Base-by-base conservation (phyloP, 2,329 filamentous ascomycete species). In the Dendryphion nanum region DNA sequence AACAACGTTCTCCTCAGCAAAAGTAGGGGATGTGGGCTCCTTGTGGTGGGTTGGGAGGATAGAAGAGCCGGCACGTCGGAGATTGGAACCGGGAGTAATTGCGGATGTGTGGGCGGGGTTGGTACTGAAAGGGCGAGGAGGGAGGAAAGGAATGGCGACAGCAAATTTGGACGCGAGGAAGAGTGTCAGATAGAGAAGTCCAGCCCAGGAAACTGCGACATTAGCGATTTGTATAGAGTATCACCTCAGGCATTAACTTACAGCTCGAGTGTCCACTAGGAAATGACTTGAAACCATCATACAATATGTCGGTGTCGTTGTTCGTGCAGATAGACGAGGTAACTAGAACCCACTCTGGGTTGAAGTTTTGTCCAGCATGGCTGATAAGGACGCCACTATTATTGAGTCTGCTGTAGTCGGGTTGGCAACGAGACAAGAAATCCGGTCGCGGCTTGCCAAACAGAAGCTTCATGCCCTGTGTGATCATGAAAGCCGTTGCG, bases 141-240 rank as follows among this genome's bases (percentile, higher is more conserved):
- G 73, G 7, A 86, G 76, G 61, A 83, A 86, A 1, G 86, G 86
- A 20, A 89, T 75, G 7, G 79, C 83, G 45, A 90, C 81, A 42
- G 81, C 78, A 55, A 91, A 86, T 63, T 90, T 91, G 66, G 83
- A 86, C 49, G 86, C 88, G 16, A 97, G 76, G 73, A 89, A 96
- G 35, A 97, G 79, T 2, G 85, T 85, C 13, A 95, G 77, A 63
- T 96, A 95, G 37, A 89, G 79, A 36, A 96, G 71, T 1, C 90
- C 90, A 8, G 84, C 83, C 51, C 87, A 88, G 4, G 86, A 78
- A 44, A 85, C 77, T 77, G 15, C 16, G 15, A 26, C n/a, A 30
- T 30, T 30, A 3, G 29, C 29, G 29, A 3, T 26, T 7, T 7
- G 5, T 3, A 8, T 26, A 26, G 10, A 26, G 23, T 26, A 26